Percentiles rank a stretch among this genome's conserved stretches.
Conservation (phyloP, 805 yeast species). For the Wickerhamiella domercqiae region DNA sequence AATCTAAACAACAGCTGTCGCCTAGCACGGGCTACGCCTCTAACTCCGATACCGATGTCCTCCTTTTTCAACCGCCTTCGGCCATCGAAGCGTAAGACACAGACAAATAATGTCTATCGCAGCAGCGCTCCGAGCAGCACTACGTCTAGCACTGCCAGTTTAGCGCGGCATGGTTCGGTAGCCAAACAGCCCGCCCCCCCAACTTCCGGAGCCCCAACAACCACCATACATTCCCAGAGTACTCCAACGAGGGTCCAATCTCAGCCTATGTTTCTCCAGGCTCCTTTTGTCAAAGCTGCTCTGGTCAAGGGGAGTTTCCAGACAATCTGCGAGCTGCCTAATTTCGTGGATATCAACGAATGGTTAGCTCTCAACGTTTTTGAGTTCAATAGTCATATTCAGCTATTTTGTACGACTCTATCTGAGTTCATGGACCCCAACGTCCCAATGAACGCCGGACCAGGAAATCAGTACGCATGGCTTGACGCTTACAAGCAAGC, state of each 20-base stretch:
- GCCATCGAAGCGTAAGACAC: slow-evolving; percentile 1
- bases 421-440: slow-evolving; percentile 85
- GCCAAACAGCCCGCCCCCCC: not conserved
- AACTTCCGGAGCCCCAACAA: not conserved
- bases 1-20: no score
- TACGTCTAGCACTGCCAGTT: slow-evolving; percentile 1
- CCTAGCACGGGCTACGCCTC: no score
- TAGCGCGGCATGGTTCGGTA: not conserved
- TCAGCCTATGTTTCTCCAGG: slow-evolving; percentile 68
- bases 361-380: slow-evolving; percentile 92
- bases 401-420: slow-evolving; percentile 80
- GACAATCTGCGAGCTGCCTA: slow-evolving; percentile 88
- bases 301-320: slow-evolving; percentile 92
- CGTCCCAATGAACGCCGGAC: slow-evolving; percentile 80
- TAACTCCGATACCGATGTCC: not conserved
- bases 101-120: not conserved
- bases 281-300: slow-evolving; percentile 87
- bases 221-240: not conserved
- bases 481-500: slow-evolving; percentile 67
- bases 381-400: slow-evolving; percentile 72
- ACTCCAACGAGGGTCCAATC: slow-evolving; percentile 2
- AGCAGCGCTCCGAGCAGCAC: not conserved
- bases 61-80: not conserved
- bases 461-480: slow-evolving; percentile 84
- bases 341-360: slow-evolving; percentile 85